Conservation (phyloP, 306 rosid genomes). For the Pyrus pyrifolia region DNA sequence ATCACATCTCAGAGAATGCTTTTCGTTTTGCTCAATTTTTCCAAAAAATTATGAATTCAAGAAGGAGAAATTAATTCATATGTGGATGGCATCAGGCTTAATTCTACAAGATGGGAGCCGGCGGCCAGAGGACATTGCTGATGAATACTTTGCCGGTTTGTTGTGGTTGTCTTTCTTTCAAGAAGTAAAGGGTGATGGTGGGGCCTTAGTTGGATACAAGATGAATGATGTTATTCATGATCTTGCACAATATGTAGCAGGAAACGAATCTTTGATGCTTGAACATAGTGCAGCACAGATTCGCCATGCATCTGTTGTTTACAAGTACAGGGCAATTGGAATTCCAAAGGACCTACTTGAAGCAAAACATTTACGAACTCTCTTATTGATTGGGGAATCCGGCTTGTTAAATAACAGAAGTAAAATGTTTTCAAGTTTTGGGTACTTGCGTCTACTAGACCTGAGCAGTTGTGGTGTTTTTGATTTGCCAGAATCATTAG, state of each 20-base stretch:
- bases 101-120: not conserved
- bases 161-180: slow-evolving; percentile 11
- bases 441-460: not conserved
- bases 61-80: not conserved
- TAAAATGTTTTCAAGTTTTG: not conserved
- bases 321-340: not conserved
- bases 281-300: not conserved
- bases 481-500: not conserved
- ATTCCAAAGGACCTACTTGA: not conserved
- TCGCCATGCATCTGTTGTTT: not conserved
- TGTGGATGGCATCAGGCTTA: slow-evolving; percentile 19
- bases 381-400: not conserved
- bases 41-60: not conserved
- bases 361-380: not conserved
- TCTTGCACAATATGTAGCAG: not conserved
- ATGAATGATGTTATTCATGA: slow-evolving; percentile 12
- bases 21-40: slow-evolving; percentile 7
- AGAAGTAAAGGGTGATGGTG: not conserved
- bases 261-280: not conserved
- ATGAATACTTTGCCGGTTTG: not conserved
- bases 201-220: not conserved
- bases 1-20: not conserved
- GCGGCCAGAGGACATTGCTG: slow-evolving; percentile 2
- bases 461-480: not conserved
- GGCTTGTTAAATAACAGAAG: not conserved